Percentiles rank a stretch among this genome's conserved stretches.
phyloP scores from a whole-genome alignment of 176 grass and related monocot genomes.

The Rhynchospora pubera region DNA sequence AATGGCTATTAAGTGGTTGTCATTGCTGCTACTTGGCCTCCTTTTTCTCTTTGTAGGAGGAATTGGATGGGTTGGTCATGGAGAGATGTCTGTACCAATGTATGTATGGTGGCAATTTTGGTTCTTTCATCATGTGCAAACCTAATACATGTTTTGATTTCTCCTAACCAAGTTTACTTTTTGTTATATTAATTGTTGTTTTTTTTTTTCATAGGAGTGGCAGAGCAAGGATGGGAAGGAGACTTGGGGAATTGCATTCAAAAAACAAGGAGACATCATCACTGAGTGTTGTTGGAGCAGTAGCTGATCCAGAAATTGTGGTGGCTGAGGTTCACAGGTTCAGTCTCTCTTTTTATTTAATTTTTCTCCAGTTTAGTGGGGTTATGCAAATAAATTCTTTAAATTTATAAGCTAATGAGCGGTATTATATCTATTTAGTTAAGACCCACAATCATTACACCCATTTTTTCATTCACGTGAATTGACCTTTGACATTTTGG shows the following conservation, averaged over 20 bases:
- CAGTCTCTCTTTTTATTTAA: background rate
- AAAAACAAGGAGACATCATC: background rate
- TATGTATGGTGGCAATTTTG: background rate
- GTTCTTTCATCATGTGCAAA: background rate
- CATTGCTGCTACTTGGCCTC: constrained; percentile 7
- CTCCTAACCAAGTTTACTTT: background rate
- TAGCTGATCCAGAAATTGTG: constrained; percentile 17
- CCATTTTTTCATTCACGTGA: too few relatives aligned
- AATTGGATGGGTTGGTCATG: background rate
- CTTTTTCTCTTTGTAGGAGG: background rate
- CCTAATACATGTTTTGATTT: background rate
- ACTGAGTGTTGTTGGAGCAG: constrained; percentile 1
- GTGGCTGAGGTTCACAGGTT: constrained; percentile 25
- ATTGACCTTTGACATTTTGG: too few relatives aligned
- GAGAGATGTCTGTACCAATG: background rate
- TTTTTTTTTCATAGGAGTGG: background rate
- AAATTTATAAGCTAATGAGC: too few relatives aligned
- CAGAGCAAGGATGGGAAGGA: background rate
- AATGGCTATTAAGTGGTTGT: constrained; percentile 12
- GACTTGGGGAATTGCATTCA: background rate
- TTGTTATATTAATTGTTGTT: background rate
- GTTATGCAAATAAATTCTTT: too few relatives aligned
- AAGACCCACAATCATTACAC: too few relatives aligned
- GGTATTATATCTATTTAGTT: too few relatives aligned
- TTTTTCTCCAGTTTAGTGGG: background rate